Base-by-base conservation (phyloP, 441 rosid genomes). In the Pelargonium citronellum region DNA sequence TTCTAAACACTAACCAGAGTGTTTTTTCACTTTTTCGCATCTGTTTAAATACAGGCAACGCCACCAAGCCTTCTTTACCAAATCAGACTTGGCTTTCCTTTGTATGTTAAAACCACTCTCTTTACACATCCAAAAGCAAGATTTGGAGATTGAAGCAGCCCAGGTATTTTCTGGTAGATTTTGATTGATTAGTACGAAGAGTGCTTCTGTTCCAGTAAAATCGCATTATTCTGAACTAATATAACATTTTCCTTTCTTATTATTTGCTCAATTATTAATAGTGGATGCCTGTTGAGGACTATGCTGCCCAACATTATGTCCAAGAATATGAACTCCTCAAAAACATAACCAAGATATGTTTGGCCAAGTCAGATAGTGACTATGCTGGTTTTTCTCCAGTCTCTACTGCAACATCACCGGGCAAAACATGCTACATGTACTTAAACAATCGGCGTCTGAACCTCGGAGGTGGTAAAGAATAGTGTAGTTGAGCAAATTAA, bases 61-160 rank as follows among this genome's bases (percentile, higher is more conserved):
- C 78, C 99, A 94, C 86, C 79, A 77, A 68, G 62, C 81, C 22
- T 94, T 87, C 84, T 90, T 91, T 69, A 87, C 66, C 49, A 94
- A 94, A 76, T 90, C 97, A 3, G 91, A 89, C 80, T 67, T 94
- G 74, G 87, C 85, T 81, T 91, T 91, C 30, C 41, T 91, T 68
- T 94, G 99, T 86, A 73, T 87, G 83, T 51, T 91, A 69, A 85
- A 80, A 64, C 99, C 97, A 19, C 77, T 85, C 69, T 87, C 97
- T 43, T 80, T 73, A 19, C 87, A 90, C 66, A 81, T 91, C 74
- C 77, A 75, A 79, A 79, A 70, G 80, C 96, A 91, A 77, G 92
- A 91, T 64, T 27, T 86, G 3, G 96, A 94, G 84, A 81, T 94
- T 51, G 92, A 82, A 51, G 95, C 89, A 12, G 91, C 95, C 43